Conservation (phyloP, 2,329 filamentous ascomycete species). For the Neobulgaria alba region DNA sequence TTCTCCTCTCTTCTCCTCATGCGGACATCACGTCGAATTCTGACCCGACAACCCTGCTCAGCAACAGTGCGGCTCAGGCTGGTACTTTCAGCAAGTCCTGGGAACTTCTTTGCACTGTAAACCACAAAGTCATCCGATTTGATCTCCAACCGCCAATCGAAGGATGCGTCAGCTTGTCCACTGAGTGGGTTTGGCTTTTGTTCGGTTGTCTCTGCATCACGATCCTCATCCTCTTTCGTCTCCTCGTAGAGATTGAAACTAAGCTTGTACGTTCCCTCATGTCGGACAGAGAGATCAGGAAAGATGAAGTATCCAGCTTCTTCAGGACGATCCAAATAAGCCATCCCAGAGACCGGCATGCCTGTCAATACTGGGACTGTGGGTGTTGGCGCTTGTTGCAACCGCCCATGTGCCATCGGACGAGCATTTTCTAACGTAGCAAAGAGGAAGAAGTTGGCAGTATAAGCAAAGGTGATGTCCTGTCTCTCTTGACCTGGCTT, state of each 20-base stretch:
- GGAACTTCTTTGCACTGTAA: conserved; percentile 97
- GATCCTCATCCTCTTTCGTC: conserved; percentile 79
- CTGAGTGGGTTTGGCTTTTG: conserved; percentile 18
- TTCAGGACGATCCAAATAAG: conserved; percentile 80
- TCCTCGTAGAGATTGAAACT: conserved; percentile 92
- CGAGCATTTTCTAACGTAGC: conserved; percentile 84
- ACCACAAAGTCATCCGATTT: conserved; percentile 82
- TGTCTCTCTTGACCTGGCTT: conserved; percentile 33
- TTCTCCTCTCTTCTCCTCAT: conserved; percentile 80
- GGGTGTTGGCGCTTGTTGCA: conserved; percentile 46
- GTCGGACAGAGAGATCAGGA: conserved; percentile 88
- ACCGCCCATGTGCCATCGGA: conserved; percentile 71
- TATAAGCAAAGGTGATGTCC: conserved; percentile 82
- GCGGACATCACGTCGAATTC: conserved; percentile 86
- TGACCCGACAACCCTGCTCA: conserved; percentile 92
- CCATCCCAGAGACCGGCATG: conserved; percentile 90
- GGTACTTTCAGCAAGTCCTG: conserved; percentile 84
- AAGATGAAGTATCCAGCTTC: conserved; percentile 92
- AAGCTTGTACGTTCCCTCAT: conserved; percentile 88
- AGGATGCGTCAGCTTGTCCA: conserved; percentile 40
- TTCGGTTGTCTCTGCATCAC: conserved; percentile 43
- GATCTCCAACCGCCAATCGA: conserved; percentile 83
- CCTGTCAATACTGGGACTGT: conserved; percentile 82
- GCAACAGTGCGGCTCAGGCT: conserved; percentile 81
- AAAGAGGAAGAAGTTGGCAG: conserved; percentile 96